These are phyloP conservation scores for Begonia peltatifolia DNA, from an alignment of 306 rosid genomes.

Conservation along the genomic window DNA sequence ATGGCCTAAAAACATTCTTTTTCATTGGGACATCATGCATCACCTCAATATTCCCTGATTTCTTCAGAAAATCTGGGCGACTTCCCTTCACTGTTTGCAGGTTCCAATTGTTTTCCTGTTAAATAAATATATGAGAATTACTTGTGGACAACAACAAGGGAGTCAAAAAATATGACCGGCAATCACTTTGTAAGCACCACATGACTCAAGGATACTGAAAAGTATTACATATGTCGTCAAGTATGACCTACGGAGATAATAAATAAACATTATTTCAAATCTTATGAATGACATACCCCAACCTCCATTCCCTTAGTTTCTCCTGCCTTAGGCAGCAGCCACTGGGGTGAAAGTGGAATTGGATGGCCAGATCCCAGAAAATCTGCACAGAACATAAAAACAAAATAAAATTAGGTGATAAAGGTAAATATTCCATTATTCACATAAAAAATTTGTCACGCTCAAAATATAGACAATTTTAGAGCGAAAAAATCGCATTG, in stretches of 20 bases:
- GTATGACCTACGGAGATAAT: no score
- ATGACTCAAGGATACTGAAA: no score
- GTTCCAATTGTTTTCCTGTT: conserved; percentile 48
- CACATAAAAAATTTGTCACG: no score
- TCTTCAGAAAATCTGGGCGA: conserved; percentile 30
- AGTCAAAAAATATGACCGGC: no score
- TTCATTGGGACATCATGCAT: conserved; percentile 40
- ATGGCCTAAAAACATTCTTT: conserved; percentile 86
- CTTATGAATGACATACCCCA: conserved; percentile 39
- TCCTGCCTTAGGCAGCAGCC: conserved; percentile 84
- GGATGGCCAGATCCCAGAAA: conserved; percentile 62
- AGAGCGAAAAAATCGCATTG: neutral
- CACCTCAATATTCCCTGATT: conserved; percentile 36
- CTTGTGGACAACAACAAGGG: neutral
- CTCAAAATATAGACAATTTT: neutral
- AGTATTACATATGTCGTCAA: no score
- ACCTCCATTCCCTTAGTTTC: conserved; percentile 67
- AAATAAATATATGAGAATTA: conserved; percentile 5
- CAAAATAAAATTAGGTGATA: neutral
- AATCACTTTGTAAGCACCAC: no score
- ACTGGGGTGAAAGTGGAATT: conserved; percentile 93
- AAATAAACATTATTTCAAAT: no score
- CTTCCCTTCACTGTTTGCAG: conserved; percentile 30
- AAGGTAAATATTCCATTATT: no score
- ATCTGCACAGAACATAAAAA: conserved; percentile 30